These are phyloP conservation scores for Vitis rotundifolia DNA, from an alignment of 164 flowering plant genomes.

Conservation along the genomic window DNA sequence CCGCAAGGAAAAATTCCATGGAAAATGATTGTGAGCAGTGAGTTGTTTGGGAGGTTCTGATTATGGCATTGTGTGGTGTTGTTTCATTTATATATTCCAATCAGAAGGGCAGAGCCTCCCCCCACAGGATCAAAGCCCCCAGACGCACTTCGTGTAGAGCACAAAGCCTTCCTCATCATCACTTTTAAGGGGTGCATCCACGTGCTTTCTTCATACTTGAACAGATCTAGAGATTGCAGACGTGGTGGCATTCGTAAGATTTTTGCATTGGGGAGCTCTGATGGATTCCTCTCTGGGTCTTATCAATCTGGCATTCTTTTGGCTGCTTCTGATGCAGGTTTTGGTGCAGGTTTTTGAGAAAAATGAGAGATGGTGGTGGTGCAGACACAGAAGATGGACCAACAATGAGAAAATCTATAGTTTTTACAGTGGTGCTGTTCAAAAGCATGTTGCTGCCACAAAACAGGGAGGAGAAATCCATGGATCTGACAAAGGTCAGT, in stretches of 20 bases:
- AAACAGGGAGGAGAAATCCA: conserved; percentile 8
- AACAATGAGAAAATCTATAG: conserved; percentile 5
- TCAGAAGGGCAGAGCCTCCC: too few relatives aligned
- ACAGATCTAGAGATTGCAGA: conserved; percentile 3
- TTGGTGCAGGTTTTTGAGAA: conserved; percentile 27
- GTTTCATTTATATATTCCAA: too few relatives aligned
- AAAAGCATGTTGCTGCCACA: conserved; percentile 1
- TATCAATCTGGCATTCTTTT: conserved; percentile 25
- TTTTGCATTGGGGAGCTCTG: not conserved
- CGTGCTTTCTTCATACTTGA: not conserved
- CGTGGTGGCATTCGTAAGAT: not conserved
- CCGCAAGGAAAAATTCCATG: not conserved
- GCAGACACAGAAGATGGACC: not conserved
- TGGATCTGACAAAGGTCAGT: conserved; percentile 8
- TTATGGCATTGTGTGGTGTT: too few relatives aligned
- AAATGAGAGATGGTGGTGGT: conserved; percentile 21
- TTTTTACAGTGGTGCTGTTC: conserved; percentile 11
- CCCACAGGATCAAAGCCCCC: too few relatives aligned
- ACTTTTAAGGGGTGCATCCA: not conserved
- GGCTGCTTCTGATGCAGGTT: conserved; percentile 42
- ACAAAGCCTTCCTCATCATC: not conserved
- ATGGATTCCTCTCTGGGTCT: conserved; percentile 35
- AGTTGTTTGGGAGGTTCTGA: too few relatives aligned
- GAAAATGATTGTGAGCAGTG: too few relatives aligned
- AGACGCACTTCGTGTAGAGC: not conserved